phyloP scores from a whole-genome alignment of 1,284 basidiomycete species.

The Stereum hirsutum region DNA sequence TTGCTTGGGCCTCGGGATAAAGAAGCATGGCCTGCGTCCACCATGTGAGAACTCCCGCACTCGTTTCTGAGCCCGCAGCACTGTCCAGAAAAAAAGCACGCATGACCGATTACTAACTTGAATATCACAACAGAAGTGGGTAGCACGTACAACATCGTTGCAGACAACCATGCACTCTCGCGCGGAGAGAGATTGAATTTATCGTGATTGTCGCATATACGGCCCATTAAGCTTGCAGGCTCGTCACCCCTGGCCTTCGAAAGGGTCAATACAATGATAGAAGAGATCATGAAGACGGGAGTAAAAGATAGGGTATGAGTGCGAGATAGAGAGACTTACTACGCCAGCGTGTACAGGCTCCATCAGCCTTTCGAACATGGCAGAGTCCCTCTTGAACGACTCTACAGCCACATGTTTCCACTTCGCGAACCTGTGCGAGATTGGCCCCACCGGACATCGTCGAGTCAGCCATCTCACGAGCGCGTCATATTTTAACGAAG shows the following conservation, averaged over 20 bases:
- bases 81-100: neutral
- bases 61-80: slow-evolving; percentile 8
- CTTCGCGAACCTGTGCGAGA: slow-evolving; percentile 2
- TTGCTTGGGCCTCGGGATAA: slow-evolving; percentile 8
- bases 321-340: neutral
- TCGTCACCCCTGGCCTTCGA: neutral
- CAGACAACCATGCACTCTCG: slow-evolving; percentile 5
- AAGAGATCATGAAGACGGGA: neutral
- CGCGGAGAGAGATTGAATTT: neutral
- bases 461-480: too few species aligned
- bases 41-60: slow-evolving; percentile 6
- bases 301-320: slow-evolving; percentile 2
- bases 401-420: slow-evolving; percentile 5
- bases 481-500: neutral
- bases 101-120: neutral
- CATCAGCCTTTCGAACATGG: slow-evolving; percentile 4
- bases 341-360: neutral
- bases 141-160: slow-evolving; percentile 3
- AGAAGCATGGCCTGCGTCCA: slow-evolving; percentile 11
- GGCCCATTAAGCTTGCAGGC: neutral
- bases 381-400: slow-evolving; percentile 5
- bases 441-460: too few species aligned
- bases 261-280: neutral
- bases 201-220: neutral
- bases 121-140: neutral